phyloP scores from a whole-genome alignment of 805 yeast species.

The Candida mattraensis region DNA sequence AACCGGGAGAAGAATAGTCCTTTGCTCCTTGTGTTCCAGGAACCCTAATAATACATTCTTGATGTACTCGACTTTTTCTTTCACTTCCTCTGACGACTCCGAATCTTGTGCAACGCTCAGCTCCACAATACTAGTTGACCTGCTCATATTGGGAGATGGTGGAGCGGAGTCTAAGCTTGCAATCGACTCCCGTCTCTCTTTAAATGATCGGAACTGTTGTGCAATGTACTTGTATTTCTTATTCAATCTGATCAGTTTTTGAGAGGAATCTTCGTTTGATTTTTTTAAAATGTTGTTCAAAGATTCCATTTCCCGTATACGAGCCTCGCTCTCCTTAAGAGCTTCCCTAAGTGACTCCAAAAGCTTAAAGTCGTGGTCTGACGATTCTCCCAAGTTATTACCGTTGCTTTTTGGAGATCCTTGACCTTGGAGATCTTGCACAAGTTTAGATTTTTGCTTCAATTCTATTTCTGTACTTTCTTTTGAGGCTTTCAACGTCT shows the following conservation, averaged over 20 bases:
- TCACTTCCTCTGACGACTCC: constrained; percentile 27
- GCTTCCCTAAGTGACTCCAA: constrained; percentile 51
- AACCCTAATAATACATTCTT: constrained; percentile 91
- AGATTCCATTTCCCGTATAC: constrained; percentile 55
- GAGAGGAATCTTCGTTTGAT: constrained; percentile 63
- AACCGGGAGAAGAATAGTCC: constrained; percentile 83
- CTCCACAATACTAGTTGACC: constrained; percentile 19
- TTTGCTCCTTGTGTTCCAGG: constrained; percentile 89
- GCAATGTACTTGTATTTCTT: constrained; percentile 68
- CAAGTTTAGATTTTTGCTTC: constrained; percentile 5
- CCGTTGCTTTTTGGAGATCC: not conserved
- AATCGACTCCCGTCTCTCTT: constrained; percentile 21
- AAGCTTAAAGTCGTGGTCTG: constrained; percentile 21
- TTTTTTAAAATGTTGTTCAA: constrained; percentile 54
- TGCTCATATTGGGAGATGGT: constrained; percentile 24
- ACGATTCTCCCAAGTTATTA: not conserved
- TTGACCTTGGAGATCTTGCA: constrained; percentile 1
- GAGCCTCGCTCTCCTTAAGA: constrained; percentile 48
- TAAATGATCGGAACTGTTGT: constrained; percentile 50
- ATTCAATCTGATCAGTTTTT: constrained; percentile 66
- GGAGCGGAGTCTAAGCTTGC: constrained; percentile 20
- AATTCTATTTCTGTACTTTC: constrained; percentile 8
- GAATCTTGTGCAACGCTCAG: constrained; percentile 3
- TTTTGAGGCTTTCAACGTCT: constrained; percentile 11
- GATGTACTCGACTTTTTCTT: constrained; percentile 68